Evolutionary conservation across 176 grass and related monocot genomes (phyloP), one percentile per base, ranked within the genome.

Genomic region (Echinochloa phyllopogon): DNA sequence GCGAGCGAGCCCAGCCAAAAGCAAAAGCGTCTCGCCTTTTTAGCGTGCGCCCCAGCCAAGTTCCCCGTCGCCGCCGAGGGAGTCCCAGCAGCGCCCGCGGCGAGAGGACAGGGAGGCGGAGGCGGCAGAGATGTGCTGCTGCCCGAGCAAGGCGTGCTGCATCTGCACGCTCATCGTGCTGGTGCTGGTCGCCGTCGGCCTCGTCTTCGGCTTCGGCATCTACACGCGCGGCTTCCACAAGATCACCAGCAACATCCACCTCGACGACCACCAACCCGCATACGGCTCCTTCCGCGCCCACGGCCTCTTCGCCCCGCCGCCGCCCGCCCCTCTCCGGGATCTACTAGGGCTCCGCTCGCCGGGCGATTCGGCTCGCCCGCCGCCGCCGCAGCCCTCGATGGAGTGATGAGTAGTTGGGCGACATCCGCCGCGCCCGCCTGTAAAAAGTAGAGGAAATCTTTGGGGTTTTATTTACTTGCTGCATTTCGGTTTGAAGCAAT

Each of bases 121-220:
- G 40, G 36, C 56, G 8, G 42, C 4, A 17, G 69, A 80, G 88
- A 95, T 95, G 93, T 95, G 93, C 83, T 95, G 94, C 81, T 95
- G 49, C 83, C 91, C 90, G 48, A 92, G 94, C 89, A 97, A 94
- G 85, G 84, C 87, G 76, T 97, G 94, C 89, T 94, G 91, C 87
- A 63, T 94, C 55, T 97, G 94, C 84, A 87, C 84, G 51, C 83
- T 97, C 52, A 24, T 97, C 75, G 27, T 94, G 21, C 91, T 94
- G 74, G 85, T 92, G 25, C 73, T 94, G 17, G 15, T 97, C 39
- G 81, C 55, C 16, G 73, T 97, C 55, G 94, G 94, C 13, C 2
- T 97, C 82, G 89, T 97, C 78, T 97, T 97, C 80, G 94, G 94
- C 70, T 94, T 97, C 73, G 94, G 94, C 74, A 16, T 96, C 78